phyloP scores from a whole-genome alignment of 352 stramenopile species.

The Pythium pyrilobum region DNA sequence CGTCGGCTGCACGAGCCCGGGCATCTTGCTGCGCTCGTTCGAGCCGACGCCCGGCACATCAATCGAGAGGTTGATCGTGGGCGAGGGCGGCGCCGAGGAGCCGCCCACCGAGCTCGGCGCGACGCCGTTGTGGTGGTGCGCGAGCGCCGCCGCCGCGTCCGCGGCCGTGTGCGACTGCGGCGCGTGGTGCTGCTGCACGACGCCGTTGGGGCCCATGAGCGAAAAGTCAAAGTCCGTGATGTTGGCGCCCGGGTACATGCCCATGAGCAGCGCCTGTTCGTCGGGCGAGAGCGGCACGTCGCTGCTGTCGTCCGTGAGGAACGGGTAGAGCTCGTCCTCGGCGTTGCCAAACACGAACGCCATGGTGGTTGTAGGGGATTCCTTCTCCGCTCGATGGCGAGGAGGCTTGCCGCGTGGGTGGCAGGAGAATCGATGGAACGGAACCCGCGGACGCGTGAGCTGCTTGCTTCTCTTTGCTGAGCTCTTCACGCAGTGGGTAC shows the following conservation, averaged over 20 bases:
- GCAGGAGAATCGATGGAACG: background rate
- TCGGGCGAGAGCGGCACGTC: constrained; percentile 35
- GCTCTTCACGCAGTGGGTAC: too few species aligned
- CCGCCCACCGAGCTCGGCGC: background rate
- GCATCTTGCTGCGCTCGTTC: constrained; percentile 27
- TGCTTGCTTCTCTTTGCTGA: too few species aligned
- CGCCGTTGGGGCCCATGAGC: constrained; percentile 27
- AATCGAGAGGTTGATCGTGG: constrained; percentile 18
- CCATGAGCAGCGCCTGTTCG: constrained; percentile 49
- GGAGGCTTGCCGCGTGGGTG: background rate
- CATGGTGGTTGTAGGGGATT: constrained; percentile 17
- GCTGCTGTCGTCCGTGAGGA: constrained; percentile 29
- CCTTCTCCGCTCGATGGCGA: background rate
- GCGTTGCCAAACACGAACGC: constrained; percentile 43
- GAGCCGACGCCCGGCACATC: background rate
- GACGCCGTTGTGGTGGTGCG: background rate
- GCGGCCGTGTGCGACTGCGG: constrained; percentile 7
- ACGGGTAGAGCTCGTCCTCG: constrained; percentile 60
- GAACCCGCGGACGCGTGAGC: too few species aligned
- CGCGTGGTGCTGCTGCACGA: constrained; percentile 37
- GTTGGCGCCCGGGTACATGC: constrained; percentile 44
- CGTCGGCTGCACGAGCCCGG: constrained; percentile 19
- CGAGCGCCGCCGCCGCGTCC: background rate
- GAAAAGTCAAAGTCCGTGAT: constrained; percentile 64
- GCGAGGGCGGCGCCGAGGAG: background rate